Evolutionary conservation across 345 rosid genomes (phyloP).

Genomic region (Salix arbutifolia): DNA sequence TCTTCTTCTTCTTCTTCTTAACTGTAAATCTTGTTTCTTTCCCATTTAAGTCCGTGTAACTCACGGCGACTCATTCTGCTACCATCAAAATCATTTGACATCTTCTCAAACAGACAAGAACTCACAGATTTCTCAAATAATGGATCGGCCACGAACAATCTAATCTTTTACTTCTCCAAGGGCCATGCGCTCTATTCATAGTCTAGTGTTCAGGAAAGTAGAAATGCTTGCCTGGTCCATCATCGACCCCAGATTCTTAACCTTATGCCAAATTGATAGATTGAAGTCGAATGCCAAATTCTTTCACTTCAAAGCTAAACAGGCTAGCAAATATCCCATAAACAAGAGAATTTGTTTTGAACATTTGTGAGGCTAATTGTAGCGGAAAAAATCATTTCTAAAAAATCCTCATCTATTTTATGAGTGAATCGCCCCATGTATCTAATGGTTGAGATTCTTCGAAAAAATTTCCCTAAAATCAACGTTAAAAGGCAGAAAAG

Average conservation of each 20-base stretch:
- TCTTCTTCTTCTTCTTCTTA: neutral
- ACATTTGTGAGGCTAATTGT: neutral
- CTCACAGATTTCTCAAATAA: neutral
- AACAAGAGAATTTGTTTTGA: neutral
- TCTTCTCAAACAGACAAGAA: neutral
- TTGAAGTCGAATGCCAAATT: neutral
- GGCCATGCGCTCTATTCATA: neutral
- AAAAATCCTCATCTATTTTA: neutral
- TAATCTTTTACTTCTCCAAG: neutral
- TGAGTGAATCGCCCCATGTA: neutral
- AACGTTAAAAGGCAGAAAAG: no score
- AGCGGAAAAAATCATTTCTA: neutral
- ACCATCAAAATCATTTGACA: neutral
- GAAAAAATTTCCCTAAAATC: neutral
- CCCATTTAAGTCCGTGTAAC: neutral
- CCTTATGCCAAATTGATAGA: neutral
- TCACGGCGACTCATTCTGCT: neutral
- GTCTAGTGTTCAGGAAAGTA: neutral
- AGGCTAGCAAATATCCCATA: neutral
- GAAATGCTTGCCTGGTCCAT: neutral
- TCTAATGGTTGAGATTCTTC: neutral
- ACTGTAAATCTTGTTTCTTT: neutral
- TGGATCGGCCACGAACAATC: neutral
- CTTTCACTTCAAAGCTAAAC: neutral
- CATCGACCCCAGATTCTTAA: neutral